These are phyloP conservation scores for Eurotiales sp. DNA, from an alignment of 2,329 filamentous ascomycete species.

Conservation along the genomic window DNA sequence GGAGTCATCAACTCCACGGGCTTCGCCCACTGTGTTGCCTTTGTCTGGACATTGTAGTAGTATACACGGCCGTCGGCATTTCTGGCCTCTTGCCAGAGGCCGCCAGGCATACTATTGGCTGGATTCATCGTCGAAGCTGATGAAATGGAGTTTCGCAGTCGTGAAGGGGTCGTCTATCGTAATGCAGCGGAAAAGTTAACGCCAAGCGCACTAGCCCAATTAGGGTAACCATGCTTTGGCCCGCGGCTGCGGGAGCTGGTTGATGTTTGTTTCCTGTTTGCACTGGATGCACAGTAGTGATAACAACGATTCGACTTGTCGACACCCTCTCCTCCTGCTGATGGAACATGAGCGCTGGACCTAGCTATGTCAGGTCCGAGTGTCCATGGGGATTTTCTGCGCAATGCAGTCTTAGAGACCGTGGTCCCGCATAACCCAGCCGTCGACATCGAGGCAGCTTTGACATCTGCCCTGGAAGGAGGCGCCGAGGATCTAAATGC, in stretches of 20 bases:
- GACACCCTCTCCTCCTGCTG: slow-evolving; percentile 14
- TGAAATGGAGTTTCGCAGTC: neutral
- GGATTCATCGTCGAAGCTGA: slow-evolving; percentile 26
- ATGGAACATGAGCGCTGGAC: slow-evolving; percentile 22
- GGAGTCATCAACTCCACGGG: slow-evolving; percentile 82
- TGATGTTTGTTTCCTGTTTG: slow-evolving; percentile 9
- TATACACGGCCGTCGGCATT: slow-evolving; percentile 80
- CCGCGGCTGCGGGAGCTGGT: too few species aligned
- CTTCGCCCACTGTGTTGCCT: slow-evolving; percentile 90
- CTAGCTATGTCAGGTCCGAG: slow-evolving; percentile 31
- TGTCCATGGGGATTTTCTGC: slow-evolving; percentile 38
- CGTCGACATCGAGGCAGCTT: slow-evolving; percentile 36
- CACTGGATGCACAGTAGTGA: neutral
- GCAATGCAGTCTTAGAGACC: slow-evolving; percentile 41
- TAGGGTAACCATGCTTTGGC: slow-evolving; percentile 6
- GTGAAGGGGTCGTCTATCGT: neutral
- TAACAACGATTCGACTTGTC: slow-evolving; percentile 1
- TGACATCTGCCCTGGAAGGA: slow-evolving; percentile 44
- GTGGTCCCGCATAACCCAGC: slow-evolving; percentile 41
- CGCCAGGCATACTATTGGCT: slow-evolving; percentile 59
- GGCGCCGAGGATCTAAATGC: slow-evolving; percentile 42
- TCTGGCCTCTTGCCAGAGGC: slow-evolving; percentile 75
- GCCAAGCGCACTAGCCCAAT: slow-evolving; percentile 12
- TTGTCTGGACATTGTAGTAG: slow-evolving; percentile 84
- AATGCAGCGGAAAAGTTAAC: neutral